Evolutionary conservation across 352 stramenopile genomes (phyloP).

Genomic region (Pythium phragmiticola): DNA sequence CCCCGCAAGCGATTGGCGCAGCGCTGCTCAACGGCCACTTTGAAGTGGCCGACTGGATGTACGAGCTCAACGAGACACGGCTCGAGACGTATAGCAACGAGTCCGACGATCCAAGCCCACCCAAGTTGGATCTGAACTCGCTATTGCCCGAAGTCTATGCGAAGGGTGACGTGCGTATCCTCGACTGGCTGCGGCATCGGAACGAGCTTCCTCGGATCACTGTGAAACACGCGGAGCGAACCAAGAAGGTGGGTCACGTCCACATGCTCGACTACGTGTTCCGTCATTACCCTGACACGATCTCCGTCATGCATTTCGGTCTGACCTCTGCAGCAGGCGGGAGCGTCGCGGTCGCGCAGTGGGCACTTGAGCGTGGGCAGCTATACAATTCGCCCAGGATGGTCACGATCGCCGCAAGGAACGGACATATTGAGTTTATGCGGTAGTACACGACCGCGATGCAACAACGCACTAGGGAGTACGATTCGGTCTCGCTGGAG

Average conservation of each 20-base stretch:
- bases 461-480: not conserved
- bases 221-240: not conserved
- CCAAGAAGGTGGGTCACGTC: constrained; percentile 1
- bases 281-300: not conserved
- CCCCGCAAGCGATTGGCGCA: not conserved
- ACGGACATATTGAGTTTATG: constrained; percentile 15
- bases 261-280: constrained; percentile 7
- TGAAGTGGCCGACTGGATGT: constrained; percentile 8
- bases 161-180: not conserved
- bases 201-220: not conserved
- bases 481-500: not conserved
- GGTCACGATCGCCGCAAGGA: not conserved
- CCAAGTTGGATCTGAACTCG: not conserved
- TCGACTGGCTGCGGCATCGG: constrained; percentile 6
- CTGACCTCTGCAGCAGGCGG: not conserved
- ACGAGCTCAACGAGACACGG: not conserved
- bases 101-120: not conserved
- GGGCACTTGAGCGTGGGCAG: not conserved
- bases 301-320: not conserved
- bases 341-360: constrained; percentile 8
- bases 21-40: not conserved
- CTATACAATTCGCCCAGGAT: not conserved
- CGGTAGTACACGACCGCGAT: constrained; percentile 3
- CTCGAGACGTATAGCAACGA: not conserved
- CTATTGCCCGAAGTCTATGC: not conserved